These are phyloP conservation scores for Cicer judaicum DNA, from an alignment of 306 rosid species.

Conservation along the genomic window DNA sequence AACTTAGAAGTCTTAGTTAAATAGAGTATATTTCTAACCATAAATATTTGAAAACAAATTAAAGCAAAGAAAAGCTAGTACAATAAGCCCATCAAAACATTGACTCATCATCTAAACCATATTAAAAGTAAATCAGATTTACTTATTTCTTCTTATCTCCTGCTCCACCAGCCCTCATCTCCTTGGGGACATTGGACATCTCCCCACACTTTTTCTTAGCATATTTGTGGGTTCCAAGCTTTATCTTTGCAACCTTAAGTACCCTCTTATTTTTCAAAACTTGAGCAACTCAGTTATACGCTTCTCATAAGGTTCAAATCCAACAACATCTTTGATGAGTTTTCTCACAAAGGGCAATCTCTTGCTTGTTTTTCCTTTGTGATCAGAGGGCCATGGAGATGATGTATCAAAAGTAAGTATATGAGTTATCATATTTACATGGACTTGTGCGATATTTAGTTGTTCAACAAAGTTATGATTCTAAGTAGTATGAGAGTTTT, in stretches of 20 bases:
- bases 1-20: slow-evolving; percentile 18
- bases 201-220: slow-evolving; percentile 96
- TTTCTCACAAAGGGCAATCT: slow-evolving; percentile 79
- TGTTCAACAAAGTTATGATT: no score
- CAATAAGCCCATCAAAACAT: slow-evolving; percentile 19
- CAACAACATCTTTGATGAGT: slow-evolving; percentile 85
- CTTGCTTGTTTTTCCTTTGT: slow-evolving; percentile 90
- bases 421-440: no score
- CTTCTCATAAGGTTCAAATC: slow-evolving; percentile 91
- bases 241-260: slow-evolving; percentile 77
- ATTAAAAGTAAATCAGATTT: background rate
- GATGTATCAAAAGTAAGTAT: no score
- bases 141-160: slow-evolving; percentile 86
- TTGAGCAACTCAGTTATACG: slow-evolving; percentile 96
- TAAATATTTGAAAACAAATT: background rate
- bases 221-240: slow-evolving; percentile 87
- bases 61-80: slow-evolving; percentile 30
- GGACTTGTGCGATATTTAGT: no score
- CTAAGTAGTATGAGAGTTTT: no score
- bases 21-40: slow-evolving; percentile 35
- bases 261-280: slow-evolving; percentile 91
- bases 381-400: slow-evolving; percentile 72
- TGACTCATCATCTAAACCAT: background rate
- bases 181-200: slow-evolving; percentile 80
- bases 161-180: slow-evolving; percentile 97